phyloP scores from a whole-genome alignment of 2,329 filamentous ascomycete genomes.

The Penicillium sp. region DNA sequence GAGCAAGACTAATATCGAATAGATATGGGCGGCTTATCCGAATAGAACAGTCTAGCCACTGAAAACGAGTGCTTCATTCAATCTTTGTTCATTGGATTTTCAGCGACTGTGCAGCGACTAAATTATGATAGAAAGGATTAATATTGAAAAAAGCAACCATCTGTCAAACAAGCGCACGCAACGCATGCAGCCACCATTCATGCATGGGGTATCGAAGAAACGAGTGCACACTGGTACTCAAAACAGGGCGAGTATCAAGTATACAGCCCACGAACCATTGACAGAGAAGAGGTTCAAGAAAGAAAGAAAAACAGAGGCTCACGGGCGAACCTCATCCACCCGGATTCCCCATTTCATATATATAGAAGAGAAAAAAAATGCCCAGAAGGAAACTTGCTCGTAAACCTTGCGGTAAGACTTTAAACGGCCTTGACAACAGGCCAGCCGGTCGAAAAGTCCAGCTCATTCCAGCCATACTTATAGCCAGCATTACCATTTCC shows the following conservation, averaged over 20 bases:
- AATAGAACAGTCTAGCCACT: not conserved
- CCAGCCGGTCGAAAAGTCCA: constrained; percentile 50
- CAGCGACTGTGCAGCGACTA: constrained; percentile 6
- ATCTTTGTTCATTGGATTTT: not conserved
- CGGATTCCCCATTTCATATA: constrained; percentile 8
- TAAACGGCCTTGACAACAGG: constrained; percentile 34
- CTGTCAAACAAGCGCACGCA: constrained; percentile 9
- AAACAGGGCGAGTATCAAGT: constrained; percentile 16
- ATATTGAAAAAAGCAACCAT: not conserved
- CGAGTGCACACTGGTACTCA: constrained; percentile 13
- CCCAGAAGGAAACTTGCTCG: not conserved
- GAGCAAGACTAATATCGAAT: not conserved
- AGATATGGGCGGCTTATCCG: not conserved
- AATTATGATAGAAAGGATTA: constrained; percentile 8
- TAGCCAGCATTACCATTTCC: constrained; percentile 43
- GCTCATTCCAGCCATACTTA: constrained; percentile 52
- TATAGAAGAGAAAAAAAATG: constrained; percentile 3
- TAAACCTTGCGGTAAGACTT: not conserved
- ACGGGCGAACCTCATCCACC: not conserved
- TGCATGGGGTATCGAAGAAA: constrained; percentile 24
- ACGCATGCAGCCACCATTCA: constrained; percentile 2
- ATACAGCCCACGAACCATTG: constrained; percentile 18
- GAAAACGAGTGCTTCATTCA: not conserved
- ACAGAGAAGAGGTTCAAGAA: constrained; percentile 14
- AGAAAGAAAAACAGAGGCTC: not conserved